Evolutionary conservation across 495 filamentous ascomycete species (phyloP).

Genomic region (Neurospora sp.): DNA sequence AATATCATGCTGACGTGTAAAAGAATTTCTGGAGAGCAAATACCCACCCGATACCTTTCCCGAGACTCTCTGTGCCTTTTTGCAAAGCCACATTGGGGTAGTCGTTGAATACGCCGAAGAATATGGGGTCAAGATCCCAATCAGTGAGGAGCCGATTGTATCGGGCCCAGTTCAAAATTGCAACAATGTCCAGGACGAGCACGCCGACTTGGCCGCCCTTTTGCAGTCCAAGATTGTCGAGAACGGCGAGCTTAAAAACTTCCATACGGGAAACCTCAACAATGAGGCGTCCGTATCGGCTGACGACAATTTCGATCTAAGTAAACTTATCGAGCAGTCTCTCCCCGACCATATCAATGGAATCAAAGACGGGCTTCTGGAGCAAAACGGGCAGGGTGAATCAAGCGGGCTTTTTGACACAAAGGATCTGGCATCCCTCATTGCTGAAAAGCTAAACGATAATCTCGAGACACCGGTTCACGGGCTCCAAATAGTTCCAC

Average conservation of each 20-base stretch:
- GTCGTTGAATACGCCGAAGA: constrained; percentile 44
- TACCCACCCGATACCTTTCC: constrained; percentile 77
- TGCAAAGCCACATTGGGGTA: constrained; percentile 62
- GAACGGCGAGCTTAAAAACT: constrained; percentile 3
- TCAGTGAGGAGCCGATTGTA: constrained; percentile 21
- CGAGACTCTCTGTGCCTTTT: constrained; percentile 59
- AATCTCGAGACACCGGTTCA: constrained; percentile 3
- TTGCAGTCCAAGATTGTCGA: constrained; percentile 14
- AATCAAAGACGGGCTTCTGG: constrained; percentile 4
- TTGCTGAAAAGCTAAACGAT: constrained; percentile 15
- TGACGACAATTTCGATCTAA: constrained; percentile 9
- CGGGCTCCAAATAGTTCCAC: constrained; percentile 9
- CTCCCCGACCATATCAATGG: constrained; percentile 6
- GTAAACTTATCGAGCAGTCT: constrained; percentile 19
- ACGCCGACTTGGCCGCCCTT: constrained; percentile 23
- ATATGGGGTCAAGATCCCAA: constrained; percentile 27
- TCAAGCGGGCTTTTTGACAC: constrained; percentile 3
- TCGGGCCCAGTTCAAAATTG: constrained; percentile 5
- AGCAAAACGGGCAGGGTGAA: constrained; percentile 2
- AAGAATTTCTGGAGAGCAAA: constrained; percentile 55
- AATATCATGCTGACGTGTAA: constrained; percentile 13
- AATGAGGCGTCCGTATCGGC: not conserved
- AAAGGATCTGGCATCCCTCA: constrained; percentile 17
- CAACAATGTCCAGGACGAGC: constrained; percentile 13
- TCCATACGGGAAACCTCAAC: not conserved